phyloP scores from a whole-genome alignment of 169 alveolate species.

The Miamiensis avidus region DNA sequence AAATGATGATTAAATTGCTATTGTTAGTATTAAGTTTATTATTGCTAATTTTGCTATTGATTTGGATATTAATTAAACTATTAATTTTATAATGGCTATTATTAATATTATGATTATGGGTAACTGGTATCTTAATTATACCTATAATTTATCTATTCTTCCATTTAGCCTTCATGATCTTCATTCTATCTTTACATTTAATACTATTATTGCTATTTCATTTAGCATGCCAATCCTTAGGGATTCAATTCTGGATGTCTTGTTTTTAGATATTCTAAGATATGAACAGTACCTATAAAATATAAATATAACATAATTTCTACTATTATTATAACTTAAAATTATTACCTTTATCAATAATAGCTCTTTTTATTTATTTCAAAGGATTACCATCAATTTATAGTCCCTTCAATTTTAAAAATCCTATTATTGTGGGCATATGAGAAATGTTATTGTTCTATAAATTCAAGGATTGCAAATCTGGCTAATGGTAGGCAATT shows the following conservation, averaged over 20 bases:
- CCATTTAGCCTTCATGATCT: background rate
- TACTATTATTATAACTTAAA: no score
- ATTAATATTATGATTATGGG: background rate
- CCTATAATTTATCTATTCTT: background rate
- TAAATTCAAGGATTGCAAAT: constrained; percentile 43
- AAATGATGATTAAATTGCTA: background rate
- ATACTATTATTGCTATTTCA: no score
- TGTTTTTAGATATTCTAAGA: background rate
- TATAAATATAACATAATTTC: no score
- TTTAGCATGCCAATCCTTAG: background rate
- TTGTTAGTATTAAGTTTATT: no score
- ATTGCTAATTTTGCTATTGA: background rate
- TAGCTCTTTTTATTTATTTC: constrained; percentile 55
- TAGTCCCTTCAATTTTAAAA: constrained; percentile 46
- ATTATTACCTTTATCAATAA: constrained; percentile 60
- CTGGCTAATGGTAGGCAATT: constrained; percentile 36
- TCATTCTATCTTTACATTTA: background rate
- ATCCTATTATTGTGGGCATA: constrained; percentile 59
- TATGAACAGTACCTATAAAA: background rate
- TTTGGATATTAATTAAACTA: background rate
- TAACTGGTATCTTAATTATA: no score
- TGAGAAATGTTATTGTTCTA: constrained; percentile 53
- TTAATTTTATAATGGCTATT: no score
- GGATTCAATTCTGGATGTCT: background rate
- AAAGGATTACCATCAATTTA: constrained; percentile 74